phyloP scores from a whole-genome alignment of 1,139 yeast species.

The Ogataea hybrid region DNA sequence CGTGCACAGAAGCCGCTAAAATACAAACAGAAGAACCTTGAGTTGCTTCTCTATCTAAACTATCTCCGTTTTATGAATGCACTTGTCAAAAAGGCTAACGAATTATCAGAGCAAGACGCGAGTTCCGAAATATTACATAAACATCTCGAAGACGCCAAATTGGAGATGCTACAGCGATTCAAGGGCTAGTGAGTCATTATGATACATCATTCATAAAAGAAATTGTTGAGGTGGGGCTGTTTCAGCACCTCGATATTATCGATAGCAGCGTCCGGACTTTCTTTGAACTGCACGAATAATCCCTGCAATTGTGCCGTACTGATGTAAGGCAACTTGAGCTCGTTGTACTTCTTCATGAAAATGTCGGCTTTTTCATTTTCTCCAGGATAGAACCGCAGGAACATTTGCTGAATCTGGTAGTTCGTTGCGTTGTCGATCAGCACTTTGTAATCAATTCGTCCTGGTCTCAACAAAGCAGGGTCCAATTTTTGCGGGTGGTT shows the following conservation, averaged over 20 bases:
- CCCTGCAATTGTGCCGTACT: constrained; percentile 97
- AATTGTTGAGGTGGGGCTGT: constrained; percentile 35
- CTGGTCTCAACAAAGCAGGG: constrained; percentile 86
- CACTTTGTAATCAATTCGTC: constrained; percentile 85
- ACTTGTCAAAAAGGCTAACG: constrained; percentile 36
- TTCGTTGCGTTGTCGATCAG: constrained; percentile 82
- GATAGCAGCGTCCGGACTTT: constrained; percentile 76
- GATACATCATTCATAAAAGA: constrained; percentile 28
- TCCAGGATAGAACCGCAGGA: constrained; percentile 78
- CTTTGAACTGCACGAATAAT: constrained; percentile 86
- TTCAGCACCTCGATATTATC: constrained; percentile 51
- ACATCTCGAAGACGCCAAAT: constrained; percentile 35
- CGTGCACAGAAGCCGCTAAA: constrained; percentile 5
- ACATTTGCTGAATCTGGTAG: constrained; percentile 80
- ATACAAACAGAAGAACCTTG: constrained; percentile 25
- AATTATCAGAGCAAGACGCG: constrained; percentile 34
- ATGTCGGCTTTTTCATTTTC: constrained; percentile 57
- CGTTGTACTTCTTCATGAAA: constrained; percentile 54
- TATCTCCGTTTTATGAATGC: constrained; percentile 46
- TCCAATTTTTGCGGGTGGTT: constrained; percentile 94
- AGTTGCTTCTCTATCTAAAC: constrained; percentile 44
- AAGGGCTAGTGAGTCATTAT: constrained; percentile 21
- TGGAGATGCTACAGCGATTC: constrained; percentile 27
- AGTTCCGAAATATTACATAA: constrained; percentile 36
- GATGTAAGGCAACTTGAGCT: constrained; percentile 52